Conservation (phyloP, 129 eudicot genomes). For the Scalesia atractyloides region DNA sequence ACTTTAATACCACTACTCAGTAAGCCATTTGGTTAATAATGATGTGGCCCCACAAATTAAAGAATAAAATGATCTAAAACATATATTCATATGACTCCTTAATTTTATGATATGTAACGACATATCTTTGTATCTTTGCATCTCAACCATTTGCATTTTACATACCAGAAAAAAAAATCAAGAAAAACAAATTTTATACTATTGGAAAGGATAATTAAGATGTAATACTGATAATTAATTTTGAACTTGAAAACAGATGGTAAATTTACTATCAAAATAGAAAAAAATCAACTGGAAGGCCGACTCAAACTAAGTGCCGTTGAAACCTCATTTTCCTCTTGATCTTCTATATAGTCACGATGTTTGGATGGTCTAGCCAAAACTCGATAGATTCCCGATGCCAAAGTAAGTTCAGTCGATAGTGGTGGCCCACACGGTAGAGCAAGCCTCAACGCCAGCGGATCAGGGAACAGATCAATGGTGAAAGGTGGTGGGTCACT, state of each 20-base stretch:
- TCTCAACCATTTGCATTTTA: not conserved
- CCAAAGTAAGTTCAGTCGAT: slow-evolving; percentile 24
- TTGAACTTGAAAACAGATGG: not conserved
- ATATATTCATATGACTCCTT: too few species aligned
- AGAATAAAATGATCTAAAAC: too few species aligned
- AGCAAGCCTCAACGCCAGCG: slow-evolving; percentile 4
- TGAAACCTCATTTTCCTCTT: slow-evolving; percentile 19
- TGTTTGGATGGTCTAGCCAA: slow-evolving; percentile 10
- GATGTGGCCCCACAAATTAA: too few species aligned
- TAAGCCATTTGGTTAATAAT: too few species aligned
- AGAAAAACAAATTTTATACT: not conserved
- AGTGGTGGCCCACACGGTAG: slow-evolving; percentile 19
- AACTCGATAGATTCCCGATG: slow-evolving; percentile 1
- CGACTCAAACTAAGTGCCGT: slow-evolving; percentile 11
- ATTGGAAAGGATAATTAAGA: not conserved
- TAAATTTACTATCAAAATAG: not conserved
- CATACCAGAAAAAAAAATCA: not conserved
- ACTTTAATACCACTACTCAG: too few species aligned
- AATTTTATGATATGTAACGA: not conserved
- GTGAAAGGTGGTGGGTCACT: slow-evolving; percentile 6
- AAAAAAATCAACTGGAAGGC: not conserved
- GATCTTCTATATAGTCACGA: slow-evolving; percentile 6
- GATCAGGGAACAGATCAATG: slow-evolving; percentile 22
- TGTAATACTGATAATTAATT: not conserved
- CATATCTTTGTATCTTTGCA: not conserved